Evolutionary conservation across 305 asterid genomes (phyloP).

Genomic region (Vinca major): DNA sequence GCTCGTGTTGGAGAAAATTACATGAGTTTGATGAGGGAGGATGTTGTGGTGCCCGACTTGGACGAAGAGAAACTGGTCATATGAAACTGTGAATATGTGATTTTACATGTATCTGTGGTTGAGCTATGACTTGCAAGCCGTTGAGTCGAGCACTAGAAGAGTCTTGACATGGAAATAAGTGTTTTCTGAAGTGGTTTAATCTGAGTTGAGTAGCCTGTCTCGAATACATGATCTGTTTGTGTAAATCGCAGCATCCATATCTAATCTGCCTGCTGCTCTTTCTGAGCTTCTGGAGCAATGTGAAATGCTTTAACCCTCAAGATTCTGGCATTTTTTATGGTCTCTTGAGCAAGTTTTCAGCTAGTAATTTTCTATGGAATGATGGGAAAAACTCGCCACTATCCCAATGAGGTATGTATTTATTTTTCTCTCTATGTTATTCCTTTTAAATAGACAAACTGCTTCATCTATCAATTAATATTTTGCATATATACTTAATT

Average conservation of each 20-base stretch:
- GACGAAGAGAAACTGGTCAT: conserved; percentile 48
- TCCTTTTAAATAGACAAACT: background rate
- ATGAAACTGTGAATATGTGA: conserved; percentile 17
- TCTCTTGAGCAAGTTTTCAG: background rate
- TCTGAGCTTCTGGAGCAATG: background rate
- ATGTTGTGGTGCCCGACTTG: conserved; percentile 46
- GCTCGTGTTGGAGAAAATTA: conserved; percentile 37
- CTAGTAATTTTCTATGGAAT: background rate
- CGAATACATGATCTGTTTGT: no score
- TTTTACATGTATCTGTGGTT: background rate
- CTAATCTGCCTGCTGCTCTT: background rate
- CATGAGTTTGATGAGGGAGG: conserved; percentile 34
- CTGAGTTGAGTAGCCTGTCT: background rate
- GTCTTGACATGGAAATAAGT: background rate
- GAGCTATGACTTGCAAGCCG: background rate
- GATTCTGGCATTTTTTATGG: no score
- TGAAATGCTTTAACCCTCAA: no score
- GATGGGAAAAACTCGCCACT: background rate
- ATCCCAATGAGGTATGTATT: background rate
- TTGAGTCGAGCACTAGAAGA: background rate
- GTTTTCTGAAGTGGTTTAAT: background rate
- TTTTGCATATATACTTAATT: background rate
- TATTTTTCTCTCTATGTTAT: background rate
- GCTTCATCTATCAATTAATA: background rate
- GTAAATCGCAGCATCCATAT: background rate